Evolutionary conservation across 169 alveolate species (phyloP).

Genomic region (Plasmodium ovale): DNA sequence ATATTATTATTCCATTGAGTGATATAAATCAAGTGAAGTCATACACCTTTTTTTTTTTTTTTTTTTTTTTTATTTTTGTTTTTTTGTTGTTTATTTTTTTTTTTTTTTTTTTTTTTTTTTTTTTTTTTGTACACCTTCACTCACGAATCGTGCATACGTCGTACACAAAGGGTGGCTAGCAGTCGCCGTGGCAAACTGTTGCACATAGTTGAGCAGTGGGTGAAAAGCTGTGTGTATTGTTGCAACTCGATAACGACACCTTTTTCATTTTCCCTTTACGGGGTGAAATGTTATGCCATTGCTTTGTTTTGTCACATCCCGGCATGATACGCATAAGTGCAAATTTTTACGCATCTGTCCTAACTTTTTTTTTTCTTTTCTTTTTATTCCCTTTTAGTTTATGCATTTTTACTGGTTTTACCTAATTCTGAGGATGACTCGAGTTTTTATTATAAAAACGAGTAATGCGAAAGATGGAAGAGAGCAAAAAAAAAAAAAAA

Average conservation of each 20-base stretch:
- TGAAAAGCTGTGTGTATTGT: too few species aligned
- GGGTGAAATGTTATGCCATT: too few species aligned
- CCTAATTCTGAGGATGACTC: conserved; percentile 64
- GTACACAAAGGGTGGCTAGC: too few species aligned
- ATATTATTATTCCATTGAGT: conserved; percentile 64
- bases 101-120: conserved; percentile 10
- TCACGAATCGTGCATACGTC: too few species aligned
- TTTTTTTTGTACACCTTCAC: background rate
- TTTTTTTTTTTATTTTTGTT: background rate
- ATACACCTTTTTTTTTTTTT: conserved; percentile 15
- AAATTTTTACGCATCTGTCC: too few species aligned
- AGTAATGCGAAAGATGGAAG: conserved; percentile 14
- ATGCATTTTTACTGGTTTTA: conserved; percentile 71
- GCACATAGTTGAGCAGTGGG: too few species aligned
- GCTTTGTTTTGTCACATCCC: too few species aligned
- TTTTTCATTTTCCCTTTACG: background rate
- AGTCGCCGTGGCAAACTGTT: too few species aligned
- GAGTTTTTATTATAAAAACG: conserved; percentile 28
- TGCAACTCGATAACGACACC: background rate
- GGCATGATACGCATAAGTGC: too few species aligned
- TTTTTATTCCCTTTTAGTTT: conserved; percentile 12
- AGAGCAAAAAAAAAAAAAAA: background rate
- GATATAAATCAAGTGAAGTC: conserved; percentile 7
- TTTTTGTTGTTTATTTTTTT: conserved; percentile 39
- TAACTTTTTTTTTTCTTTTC: background rate